A percentile compares a stretch with the other conserved stretches of the same genome.
Evolutionary conservation across 2,329 filamentous ascomycete genomes (phyloP).

Genomic region (Macrophomina phaseolina): DNA sequence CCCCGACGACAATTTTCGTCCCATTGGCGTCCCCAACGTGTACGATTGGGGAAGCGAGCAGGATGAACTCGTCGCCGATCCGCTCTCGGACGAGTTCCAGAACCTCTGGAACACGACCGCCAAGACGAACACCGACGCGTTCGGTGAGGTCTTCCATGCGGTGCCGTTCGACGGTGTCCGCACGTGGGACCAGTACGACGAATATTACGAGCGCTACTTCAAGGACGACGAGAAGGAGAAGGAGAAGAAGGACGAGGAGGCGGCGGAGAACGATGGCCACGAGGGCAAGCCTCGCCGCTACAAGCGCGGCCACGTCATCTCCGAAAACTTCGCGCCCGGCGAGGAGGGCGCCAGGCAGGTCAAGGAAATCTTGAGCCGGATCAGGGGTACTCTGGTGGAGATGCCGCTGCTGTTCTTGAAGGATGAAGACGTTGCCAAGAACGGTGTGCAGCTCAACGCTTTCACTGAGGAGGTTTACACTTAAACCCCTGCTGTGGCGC

Average conservation of each 20-base stretch:
- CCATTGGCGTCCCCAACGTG: conserved; percentile 61
- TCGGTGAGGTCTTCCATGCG: conserved; percentile 79
- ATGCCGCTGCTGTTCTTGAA: conserved; percentile 91
- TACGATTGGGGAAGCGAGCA: conserved; percentile 56
- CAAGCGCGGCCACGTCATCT: conserved; percentile 84
- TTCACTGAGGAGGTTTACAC: conserved; percentile 57
- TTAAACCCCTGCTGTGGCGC: conserved; percentile 30
- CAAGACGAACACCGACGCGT: conserved; percentile 78
- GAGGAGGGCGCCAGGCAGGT: conserved; percentile 52
- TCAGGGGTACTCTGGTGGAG: conserved; percentile 71
- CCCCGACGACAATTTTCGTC: conserved; percentile 63
- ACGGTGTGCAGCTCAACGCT: conserved; percentile 67
- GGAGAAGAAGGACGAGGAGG: conserved; percentile 43
- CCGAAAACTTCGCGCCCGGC: conserved; percentile 51
- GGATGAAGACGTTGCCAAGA: conserved; percentile 84
- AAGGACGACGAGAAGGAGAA: conserved; percentile 47
- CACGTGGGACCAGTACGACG: conserved; percentile 75
- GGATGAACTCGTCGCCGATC: conserved; percentile 71
- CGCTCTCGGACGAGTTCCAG: conserved; percentile 71
- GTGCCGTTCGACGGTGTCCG: conserved; percentile 72
- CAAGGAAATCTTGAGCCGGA: conserved; percentile 73
- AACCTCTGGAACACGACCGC: conserved; percentile 76
- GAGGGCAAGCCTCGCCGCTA: conserved; percentile 62
- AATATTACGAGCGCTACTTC: conserved; percentile 73
- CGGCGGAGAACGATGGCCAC: conserved; percentile 40